Evolutionary conservation across 2,329 filamentous ascomycete species (phyloP).

Genomic region (Fusarium sp.): DNA sequence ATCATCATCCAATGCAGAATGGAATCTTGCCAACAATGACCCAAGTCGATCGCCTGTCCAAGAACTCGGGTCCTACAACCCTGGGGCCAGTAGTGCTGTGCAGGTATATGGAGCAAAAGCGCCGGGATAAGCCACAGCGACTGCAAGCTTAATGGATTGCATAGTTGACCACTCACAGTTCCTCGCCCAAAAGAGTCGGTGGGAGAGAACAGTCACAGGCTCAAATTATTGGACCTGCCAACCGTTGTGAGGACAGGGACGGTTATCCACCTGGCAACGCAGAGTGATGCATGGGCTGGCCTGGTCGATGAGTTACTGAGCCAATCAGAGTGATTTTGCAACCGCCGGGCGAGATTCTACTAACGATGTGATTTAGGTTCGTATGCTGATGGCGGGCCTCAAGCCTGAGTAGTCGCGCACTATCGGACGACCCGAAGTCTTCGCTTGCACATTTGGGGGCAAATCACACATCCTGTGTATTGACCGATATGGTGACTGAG

Average conservation of each 20-base stretch:
- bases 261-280: slow-evolving; percentile 29
- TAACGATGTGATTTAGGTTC: slow-evolving; percentile 7
- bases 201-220: slow-evolving; percentile 1
- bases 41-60: slow-evolving; percentile 28
- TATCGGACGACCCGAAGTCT: slow-evolving; percentile 39
- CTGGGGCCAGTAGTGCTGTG: neutral
- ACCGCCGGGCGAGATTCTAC: slow-evolving; percentile 16
- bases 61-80: slow-evolving; percentile 15
- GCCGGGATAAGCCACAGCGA: slow-evolving; percentile 9
- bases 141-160: slow-evolving; percentile 33
- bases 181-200: slow-evolving; percentile 9
- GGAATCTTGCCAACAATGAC: slow-evolving; percentile 7
- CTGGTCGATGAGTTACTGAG: slow-evolving; percentile 3
- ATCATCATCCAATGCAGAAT: slow-evolving; percentile 9
- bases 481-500: slow-evolving; percentile 27
- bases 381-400: slow-evolving; percentile 31
- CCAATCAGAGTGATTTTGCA: slow-evolving; percentile 33
- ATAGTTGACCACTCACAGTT: slow-evolving; percentile 22
- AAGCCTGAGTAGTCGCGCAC: slow-evolving; percentile 32
- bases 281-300: slow-evolving; percentile 20
- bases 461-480: slow-evolving; percentile 31
- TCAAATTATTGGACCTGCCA: neutral
- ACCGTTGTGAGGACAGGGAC: slow-evolving; percentile 6
- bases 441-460: slow-evolving; percentile 35
- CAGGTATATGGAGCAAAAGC: slow-evolving; percentile 2